Conservation (phyloP, 202 grass and related monocot species). For the Elaeis oleifera region DNA sequence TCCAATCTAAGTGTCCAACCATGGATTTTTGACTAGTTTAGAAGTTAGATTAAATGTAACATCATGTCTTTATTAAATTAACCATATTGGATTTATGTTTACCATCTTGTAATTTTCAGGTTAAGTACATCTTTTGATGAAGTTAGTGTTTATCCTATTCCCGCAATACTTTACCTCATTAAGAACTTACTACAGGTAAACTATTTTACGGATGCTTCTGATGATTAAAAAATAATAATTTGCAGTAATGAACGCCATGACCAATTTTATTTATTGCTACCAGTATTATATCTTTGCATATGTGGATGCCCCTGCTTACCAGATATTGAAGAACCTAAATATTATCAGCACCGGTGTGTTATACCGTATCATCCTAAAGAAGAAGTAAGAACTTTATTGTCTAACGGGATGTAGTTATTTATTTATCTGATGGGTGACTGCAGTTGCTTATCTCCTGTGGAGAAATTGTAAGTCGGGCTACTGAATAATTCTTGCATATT, state of each 20-base stretch:
- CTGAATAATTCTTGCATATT: no score
- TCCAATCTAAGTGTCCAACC: no score
- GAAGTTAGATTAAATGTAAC: no score
- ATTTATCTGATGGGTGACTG: no score
- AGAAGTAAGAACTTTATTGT: constrained; percentile 45
- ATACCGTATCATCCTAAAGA: constrained; percentile 82
- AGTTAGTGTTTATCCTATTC: constrained; percentile 81
- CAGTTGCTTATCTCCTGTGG: no score
- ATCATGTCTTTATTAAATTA: no score
- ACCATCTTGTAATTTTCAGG: constrained; percentile 33
- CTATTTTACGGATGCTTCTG: not conserved
- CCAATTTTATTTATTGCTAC: not conserved
- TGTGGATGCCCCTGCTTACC: constrained; percentile 84
- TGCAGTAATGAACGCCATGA: constrained; percentile 6
- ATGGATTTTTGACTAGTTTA: no score
- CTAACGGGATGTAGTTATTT: no score
- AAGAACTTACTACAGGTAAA: constrained; percentile 85
- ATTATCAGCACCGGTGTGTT: constrained; percentile 92
- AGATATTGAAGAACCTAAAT: constrained; percentile 96
- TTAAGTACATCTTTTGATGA: constrained; percentile 80
- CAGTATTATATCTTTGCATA: constrained; percentile 99
- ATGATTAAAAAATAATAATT: not conserved
- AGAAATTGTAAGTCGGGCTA: no score
- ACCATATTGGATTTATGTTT: no score
- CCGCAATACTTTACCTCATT: constrained; percentile 68